Base-by-base conservation (phyloP, 345 rosid genomes). In the Angophora floribunda region DNA sequence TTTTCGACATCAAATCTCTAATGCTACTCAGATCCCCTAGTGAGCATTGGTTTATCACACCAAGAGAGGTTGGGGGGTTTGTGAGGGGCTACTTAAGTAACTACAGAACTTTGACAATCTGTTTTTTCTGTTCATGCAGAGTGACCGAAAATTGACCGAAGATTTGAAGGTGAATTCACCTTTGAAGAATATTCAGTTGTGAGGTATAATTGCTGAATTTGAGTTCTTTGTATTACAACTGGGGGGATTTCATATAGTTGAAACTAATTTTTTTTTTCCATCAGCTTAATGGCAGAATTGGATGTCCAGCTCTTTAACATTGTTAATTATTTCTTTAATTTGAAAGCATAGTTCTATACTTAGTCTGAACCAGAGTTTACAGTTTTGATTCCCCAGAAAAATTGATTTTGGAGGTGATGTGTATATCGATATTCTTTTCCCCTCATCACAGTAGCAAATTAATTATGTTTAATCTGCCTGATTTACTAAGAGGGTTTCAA, bases 141-240 rank as follows among this genome's bases (percentile, higher is more conserved):
- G 78, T 87, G 88, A 87, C 88, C 51, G 84, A 51, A 36, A 78
- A 51, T 75, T 75, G 85, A 87, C 88, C 6, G 45, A 57, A 59
- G 61, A 85, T 49, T 51, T 57, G 59, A 88, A 88, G 89, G 87
- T 88, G 59, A 51, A 88, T 88, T 88, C 84, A 59, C 87, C 87
- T 88, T 79, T 41, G 9, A 59, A 87, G 65, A 75, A 51, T 87
- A 78, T 87, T 87, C 86, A 53, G 63, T 41, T 51, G 52, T 24
- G 87, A 88, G 87, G 87, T 85, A 88, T 85, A 85, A 85, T 85
- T 85, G 78, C 50, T 70, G 57, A 86, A 84, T 44, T 41, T 87
- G 47, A 41, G 14, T 45, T 75, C 50, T 51, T 52, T 78, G 88
- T 87, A 87, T 78, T 52, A 80, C 55, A 87, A 52, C 47, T 36